A percentile compares a stretch with the other conserved stretches of the same genome.
phyloP scores from a whole-genome alignment of 1,284 basidiomycete genomes.

The Microbotryomycetes sp. region DNA sequence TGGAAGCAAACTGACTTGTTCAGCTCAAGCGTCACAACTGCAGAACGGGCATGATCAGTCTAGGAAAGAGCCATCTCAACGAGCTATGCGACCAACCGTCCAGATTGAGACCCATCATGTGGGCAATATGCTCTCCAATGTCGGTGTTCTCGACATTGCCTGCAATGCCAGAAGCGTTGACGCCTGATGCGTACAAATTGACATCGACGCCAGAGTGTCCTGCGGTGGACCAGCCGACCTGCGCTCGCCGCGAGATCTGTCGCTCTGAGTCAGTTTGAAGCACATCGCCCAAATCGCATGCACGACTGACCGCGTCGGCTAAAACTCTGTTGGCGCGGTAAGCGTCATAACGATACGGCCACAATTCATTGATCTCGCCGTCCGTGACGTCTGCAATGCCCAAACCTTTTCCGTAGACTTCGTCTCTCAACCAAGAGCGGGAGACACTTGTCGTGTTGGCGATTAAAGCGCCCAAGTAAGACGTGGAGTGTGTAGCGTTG shows the following conservation, averaged over 20 bases:
- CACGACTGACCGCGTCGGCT: slow-evolving; percentile 32
- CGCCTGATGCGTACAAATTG: slow-evolving; percentile 41
- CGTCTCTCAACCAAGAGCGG: slow-evolving; percentile 22
- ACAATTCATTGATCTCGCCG: slow-evolving; percentile 36
- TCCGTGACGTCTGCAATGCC: slow-evolving; percentile 35
- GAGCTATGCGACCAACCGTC: slow-evolving; percentile 22
- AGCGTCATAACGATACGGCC: slow-evolving; percentile 22
- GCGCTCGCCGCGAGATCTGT: slow-evolving; percentile 38
- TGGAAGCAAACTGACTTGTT: slow-evolving; percentile 11
- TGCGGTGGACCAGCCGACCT: slow-evolving; percentile 43
- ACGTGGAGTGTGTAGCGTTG: slow-evolving; percentile 39
- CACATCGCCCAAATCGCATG: neutral
- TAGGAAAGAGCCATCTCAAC: slow-evolving; percentile 24
- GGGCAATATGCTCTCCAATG: slow-evolving; percentile 20
- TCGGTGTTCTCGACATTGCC: slow-evolving; percentile 44
- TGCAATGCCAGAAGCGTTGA: slow-evolving; percentile 30
- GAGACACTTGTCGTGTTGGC: slow-evolving; percentile 17
- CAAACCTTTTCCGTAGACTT: slow-evolving; percentile 33
- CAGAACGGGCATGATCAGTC: neutral
- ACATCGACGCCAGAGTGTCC: slow-evolving; percentile 45
- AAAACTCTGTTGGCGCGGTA: slow-evolving; percentile 24
- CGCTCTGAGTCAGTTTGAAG: neutral
- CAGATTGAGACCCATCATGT: slow-evolving; percentile 13
- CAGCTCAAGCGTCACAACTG: slow-evolving; percentile 30
- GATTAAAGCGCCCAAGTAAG: slow-evolving; percentile 32